Evolutionary conservation across 2,329 filamentous ascomycete species (phyloP).

Genomic region (Ophioceras dolichostomum): DNA sequence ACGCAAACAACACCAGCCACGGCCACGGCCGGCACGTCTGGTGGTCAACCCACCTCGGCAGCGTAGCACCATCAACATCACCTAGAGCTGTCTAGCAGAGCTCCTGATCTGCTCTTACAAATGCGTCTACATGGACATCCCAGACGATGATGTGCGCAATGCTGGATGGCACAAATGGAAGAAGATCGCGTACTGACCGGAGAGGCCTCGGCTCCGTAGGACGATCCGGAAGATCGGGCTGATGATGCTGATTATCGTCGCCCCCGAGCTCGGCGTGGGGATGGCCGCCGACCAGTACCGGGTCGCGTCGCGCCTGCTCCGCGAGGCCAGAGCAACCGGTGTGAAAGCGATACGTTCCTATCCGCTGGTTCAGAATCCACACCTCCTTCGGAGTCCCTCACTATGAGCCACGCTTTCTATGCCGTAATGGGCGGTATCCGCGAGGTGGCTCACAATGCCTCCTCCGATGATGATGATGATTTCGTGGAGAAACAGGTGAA

Average conservation of each 20-base stretch:
- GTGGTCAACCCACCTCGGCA: background rate
- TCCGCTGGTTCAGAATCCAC: background rate
- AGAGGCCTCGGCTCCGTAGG: background rate
- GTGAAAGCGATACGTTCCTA: background rate
- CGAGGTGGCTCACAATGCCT: background rate
- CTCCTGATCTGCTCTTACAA: conserved; percentile 11
- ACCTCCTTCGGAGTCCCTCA: background rate
- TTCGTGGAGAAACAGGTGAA: no score
- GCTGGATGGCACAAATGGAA: conserved; percentile 12
- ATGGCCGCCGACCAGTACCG: background rate
- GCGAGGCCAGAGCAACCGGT: background rate
- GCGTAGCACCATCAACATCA: conserved; percentile 10
- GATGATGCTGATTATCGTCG: background rate
- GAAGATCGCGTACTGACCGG: background rate
- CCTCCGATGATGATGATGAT: background rate
- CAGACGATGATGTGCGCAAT: conserved; percentile 31
- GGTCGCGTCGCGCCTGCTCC: background rate
- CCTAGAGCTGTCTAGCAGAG: conserved; percentile 10
- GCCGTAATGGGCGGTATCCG: background rate
- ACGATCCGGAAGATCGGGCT: background rate
- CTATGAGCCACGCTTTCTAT: background rate
- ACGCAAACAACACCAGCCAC: no score
- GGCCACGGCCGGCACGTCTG: background rate
- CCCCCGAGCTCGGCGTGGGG: background rate
- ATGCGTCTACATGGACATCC: conserved; percentile 9